Conservation (phyloP, 345 rosid genomes). For the Salix udensis region DNA sequence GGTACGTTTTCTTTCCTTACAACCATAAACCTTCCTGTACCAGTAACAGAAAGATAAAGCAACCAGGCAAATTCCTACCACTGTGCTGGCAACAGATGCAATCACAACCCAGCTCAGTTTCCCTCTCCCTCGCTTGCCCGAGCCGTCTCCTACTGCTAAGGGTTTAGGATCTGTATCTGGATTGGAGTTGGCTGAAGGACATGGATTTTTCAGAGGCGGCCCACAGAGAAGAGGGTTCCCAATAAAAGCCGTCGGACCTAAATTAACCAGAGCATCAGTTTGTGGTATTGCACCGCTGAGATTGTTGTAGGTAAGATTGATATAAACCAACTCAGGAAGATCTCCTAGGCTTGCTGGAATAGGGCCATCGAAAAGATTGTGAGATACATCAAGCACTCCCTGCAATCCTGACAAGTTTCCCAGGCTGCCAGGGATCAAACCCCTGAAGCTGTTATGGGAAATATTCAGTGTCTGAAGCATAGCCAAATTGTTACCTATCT, state of each 20-base stretch:
- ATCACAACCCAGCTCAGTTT: background rate
- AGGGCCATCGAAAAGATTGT: conserved; percentile 19
- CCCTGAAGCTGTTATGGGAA: conserved; percentile 18
- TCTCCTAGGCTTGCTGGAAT: conserved; percentile 23
- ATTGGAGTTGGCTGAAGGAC: background rate
- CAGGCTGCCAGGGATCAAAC: conserved; percentile 15
- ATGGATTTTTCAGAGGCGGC: conserved; percentile 17
- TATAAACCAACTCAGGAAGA: conserved; percentile 22
- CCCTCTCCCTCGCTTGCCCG: background rate
- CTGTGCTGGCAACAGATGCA: conserved; percentile 2
- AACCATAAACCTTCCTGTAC: conserved; percentile 10
- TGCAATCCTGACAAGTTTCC: conserved; percentile 21
- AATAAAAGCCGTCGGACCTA: conserved; percentile 29
- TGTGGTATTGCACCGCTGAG: conserved; percentile 26
- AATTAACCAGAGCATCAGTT: conserved; percentile 14
- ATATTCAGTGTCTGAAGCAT: conserved; percentile 19
- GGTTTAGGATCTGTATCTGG: background rate
- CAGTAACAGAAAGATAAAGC: conserved; percentile 10
- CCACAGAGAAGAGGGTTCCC: conserved; percentile 31
- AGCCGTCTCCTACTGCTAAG: background rate
- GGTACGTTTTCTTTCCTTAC: background rate
- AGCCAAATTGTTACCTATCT: conserved; percentile 17
- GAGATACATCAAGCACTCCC: conserved; percentile 24
- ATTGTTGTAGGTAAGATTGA: conserved; percentile 26
- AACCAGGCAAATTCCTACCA: conserved; percentile 7